Conservation (phyloP, 345 rosid species). For the Brassica nigra region DNA sequence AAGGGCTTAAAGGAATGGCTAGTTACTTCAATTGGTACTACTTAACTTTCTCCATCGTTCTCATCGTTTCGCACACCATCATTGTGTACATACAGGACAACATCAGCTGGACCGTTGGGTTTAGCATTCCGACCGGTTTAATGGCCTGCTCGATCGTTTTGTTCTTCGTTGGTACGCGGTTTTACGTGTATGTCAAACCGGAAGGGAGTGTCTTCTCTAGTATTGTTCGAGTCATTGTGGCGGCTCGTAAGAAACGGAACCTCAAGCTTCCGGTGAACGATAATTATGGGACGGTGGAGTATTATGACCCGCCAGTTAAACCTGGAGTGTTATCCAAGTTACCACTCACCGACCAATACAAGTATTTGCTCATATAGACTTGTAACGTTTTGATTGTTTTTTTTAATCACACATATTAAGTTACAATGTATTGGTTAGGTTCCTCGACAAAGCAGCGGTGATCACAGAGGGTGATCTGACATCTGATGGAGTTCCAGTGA, state of each 20-base stretch:
- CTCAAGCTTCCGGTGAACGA: conserved; percentile 12
- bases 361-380: conserved; percentile 42
- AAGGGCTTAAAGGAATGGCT: conserved; percentile 59
- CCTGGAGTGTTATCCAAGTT: conserved; percentile 47
- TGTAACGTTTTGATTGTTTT: neutral
- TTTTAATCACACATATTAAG: neutral
- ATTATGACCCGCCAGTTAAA: conserved; percentile 61
- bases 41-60: conserved; percentile 54
- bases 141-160: conserved; percentile 58
- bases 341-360: conserved; percentile 59
- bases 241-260: conserved; percentile 52
- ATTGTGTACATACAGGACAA: conserved; percentile 68
- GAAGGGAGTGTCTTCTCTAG: conserved; percentile 67
- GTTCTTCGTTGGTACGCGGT: conserved; percentile 60
- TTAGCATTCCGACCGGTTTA: conserved; percentile 59
- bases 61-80: conserved; percentile 50
- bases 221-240: conserved; percentile 55
- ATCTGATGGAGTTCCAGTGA: conserved; percentile 43
- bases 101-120: conserved; percentile 74
- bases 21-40: conserved; percentile 82
- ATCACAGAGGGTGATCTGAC: conserved; percentile 50
- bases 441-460: conserved; percentile 67
- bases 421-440: conserved; percentile 41
- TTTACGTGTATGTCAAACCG: conserved; percentile 63
- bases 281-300: conserved; percentile 20